Percentiles rank a stretch among this genome's conserved stretches.
Evolutionary conservation across 306 rosid species (phyloP).

Genomic region (Sechiopsis laciniata): DNA sequence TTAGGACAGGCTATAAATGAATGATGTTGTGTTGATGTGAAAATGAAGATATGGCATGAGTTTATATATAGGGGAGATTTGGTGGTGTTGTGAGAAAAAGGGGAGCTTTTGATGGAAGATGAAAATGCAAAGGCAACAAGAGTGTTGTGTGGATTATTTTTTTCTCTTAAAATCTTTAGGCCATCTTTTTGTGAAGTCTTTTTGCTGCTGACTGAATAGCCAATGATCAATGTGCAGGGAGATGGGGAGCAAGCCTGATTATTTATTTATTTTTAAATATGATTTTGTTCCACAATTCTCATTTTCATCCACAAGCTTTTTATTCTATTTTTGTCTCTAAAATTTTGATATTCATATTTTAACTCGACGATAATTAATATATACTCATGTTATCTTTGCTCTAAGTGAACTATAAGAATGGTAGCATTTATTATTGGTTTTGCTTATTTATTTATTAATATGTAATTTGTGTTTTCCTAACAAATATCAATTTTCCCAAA

Average conservation of each 20-base stretch:
- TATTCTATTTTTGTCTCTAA: neutral
- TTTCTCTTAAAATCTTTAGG: neutral
- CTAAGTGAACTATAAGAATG: no score
- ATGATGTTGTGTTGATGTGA: neutral
- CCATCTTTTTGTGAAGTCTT: constrained; percentile 4
- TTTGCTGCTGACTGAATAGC: neutral
- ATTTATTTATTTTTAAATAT: no score
- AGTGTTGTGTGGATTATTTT: neutral
- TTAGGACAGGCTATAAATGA: neutral
- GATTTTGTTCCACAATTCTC: no score
- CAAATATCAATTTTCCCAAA: neutral
- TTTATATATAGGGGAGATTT: neutral
- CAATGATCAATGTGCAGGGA: no score
- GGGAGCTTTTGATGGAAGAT: constrained; percentile 11
- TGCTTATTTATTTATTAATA: no score
- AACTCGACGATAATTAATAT: no score
- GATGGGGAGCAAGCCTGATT: no score
- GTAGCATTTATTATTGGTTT: no score
- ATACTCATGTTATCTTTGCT: no score
- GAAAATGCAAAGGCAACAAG: constrained; percentile 1
- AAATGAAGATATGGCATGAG: neutral
- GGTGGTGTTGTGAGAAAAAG: neutral
- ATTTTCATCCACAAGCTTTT: no score
- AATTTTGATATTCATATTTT: no score
- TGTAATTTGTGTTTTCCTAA: neutral